These are phyloP conservation scores for Paralagenidium karlingii DNA, from an alignment of 352 stramenopile genomes.

Conservation along the genomic window DNA sequence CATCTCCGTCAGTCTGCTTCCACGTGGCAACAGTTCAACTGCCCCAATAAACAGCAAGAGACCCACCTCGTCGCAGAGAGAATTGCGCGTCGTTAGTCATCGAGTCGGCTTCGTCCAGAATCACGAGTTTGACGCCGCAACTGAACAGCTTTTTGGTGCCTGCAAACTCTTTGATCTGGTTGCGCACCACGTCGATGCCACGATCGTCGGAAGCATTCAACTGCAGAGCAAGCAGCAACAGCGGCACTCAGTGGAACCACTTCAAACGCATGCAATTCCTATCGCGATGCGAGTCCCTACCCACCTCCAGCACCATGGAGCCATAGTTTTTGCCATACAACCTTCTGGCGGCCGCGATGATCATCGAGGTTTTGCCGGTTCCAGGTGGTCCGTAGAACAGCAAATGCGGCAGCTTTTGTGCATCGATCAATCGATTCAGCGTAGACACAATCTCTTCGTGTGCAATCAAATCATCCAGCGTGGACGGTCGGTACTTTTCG, in stretches of 20 bases:
- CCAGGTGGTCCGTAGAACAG: constrained; percentile 96
- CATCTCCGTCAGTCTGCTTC: background rate
- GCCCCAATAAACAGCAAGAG: background rate
- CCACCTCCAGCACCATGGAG: constrained; percentile 89
- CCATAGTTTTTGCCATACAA: constrained; percentile 93
- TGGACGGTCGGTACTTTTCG: constrained; percentile 96
- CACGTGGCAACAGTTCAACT: constrained; percentile 1
- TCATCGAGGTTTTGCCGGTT: constrained; percentile 97
- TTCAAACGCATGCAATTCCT: background rate
- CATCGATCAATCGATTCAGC: constrained; percentile 93
- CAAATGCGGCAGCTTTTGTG: constrained; percentile 93
- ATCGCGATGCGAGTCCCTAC: background rate
- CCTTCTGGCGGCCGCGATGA: constrained; percentile 90
- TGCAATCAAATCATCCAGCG: constrained; percentile 91
- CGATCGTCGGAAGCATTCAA: constrained; percentile 97
- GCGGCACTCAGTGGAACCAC: background rate
- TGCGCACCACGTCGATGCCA: constrained; percentile 94
- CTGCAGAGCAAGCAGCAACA: constrained; percentile 16
- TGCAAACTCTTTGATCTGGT: constrained; percentile 98
- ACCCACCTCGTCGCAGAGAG: constrained; percentile 78
- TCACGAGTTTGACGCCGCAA: constrained; percentile 93
- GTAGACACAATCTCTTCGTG: constrained; percentile 96
- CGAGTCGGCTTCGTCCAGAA: constrained; percentile 97
- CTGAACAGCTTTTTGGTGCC: constrained; percentile 95
- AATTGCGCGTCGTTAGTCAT: constrained; percentile 98